Base-by-base conservation (phyloP, 2,329 filamentous ascomycete genomes). In the Anthostomella pinea region DNA sequence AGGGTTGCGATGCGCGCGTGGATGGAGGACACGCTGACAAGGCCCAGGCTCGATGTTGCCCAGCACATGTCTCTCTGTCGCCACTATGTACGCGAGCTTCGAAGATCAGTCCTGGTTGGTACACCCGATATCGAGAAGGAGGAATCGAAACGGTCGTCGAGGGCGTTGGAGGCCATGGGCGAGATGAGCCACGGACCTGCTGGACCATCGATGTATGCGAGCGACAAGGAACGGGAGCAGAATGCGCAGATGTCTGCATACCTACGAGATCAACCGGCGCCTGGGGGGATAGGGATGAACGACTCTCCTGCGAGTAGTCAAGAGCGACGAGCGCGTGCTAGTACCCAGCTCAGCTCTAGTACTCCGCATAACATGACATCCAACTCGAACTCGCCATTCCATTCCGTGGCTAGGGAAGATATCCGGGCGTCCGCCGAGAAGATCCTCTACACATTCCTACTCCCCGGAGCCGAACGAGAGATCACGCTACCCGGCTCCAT, bases 31-130 rank as follows among this genome's bases (percentile, higher is more conserved):
- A 29, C 8, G 24, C 54, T 58, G 8, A 58, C 42, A 25, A 36
- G 34, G 25, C 15, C 18, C 54, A 97, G 91, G 93, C 88, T 98
- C 54, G 93, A 98, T 81, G 93, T 98, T 42, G 91, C 93, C 11
- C 93, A 98, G 62, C 93, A 98, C 68, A 96, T 97, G 84, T 95
- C 91, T 15, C 77, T 98, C 39, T 98, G 87, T 62, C 85, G 94
- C 32, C 89, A 97, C 65, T 98, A 96, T 68, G 93, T 98, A 14
- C 87, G 93, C 57, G 90, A 96, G 65, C 77, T 98, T 36, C 86
- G 93, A 51, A 79, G 93, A 48, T 97, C 91, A 16, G 89, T 97
- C 44, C 80, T 98, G 32, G 79, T 97, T 41, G 87, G 88, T 27
- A 98, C 93, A 0, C 93, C 93, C 10, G 93, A 98, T 48, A 73